Evolutionary conservation across 371 early-diverging fungal genomes (phyloP).

Genomic region (Chytridiales sp.): DNA sequence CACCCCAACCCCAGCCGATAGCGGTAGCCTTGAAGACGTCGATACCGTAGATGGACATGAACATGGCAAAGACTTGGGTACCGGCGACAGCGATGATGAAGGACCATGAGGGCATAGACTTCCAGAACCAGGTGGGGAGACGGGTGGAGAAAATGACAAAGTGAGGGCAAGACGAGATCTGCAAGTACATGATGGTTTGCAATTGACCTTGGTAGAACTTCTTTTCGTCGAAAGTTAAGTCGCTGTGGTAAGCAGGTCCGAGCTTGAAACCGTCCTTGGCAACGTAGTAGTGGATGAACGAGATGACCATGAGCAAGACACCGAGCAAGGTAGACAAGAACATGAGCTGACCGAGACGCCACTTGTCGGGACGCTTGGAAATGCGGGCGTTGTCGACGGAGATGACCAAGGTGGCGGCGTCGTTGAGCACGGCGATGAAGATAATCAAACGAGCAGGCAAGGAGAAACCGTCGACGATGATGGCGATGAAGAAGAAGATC

Average conservation of each 20-base stretch:
- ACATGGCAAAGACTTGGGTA: constrained; percentile 87
- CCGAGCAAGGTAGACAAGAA: constrained; percentile 77
- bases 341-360: constrained; percentile 86
- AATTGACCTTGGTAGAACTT: constrained; percentile 9
- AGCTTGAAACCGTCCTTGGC: constrained; percentile 66
- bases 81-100: constrained; percentile 82
- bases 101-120: constrained; percentile 72
- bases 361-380: constrained; percentile 84
- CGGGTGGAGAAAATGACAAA: constrained; percentile 96
- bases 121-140: constrained; percentile 82
- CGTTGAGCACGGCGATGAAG: constrained; percentile 79
- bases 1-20: constrained; percentile 42
- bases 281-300: constrained; percentile 80
- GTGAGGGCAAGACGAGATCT: constrained; percentile 90
- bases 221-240: constrained; percentile 2
- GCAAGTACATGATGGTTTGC: constrained; percentile 79
- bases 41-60: constrained; percentile 79
- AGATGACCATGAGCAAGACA: constrained; percentile 64
- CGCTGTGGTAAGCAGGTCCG: constrained; percentile 7
- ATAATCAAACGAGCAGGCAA: constrained; percentile 74
- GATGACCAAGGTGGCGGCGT: constrained; percentile 90
- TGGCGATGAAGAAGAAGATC: constrained; percentile 89
- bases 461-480: constrained; percentile 75
- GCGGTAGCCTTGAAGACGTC: constrained; percentile 31
- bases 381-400: constrained; percentile 89